A percentile compares a stretch with the other conserved stretches of the same genome.
Conservation (phyloP, 371 early-diverging fungal species). For the Blastocladiella emersonii region DNA sequence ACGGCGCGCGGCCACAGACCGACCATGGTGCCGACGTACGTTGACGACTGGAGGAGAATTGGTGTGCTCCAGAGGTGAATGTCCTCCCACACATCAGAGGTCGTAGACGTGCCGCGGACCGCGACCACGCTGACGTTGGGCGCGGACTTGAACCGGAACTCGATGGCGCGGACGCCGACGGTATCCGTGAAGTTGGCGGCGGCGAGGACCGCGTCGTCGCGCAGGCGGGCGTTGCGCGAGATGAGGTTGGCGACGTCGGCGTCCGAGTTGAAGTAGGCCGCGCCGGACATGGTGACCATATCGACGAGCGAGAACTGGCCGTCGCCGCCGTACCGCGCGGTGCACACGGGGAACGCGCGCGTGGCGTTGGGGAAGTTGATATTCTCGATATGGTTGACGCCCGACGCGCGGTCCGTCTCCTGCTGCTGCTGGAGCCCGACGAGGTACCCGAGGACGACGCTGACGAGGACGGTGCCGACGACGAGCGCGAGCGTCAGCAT, state of each 20-base stretch:
- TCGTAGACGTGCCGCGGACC: conserved; percentile 9
- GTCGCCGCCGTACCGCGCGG: background rate
- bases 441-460: background rate
- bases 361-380: background rate
- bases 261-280: background rate
- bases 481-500: background rate
- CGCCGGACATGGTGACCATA: background rate
- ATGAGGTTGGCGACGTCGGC: background rate
- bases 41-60: conserved; percentile 8
- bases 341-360: background rate
- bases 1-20: conserved; percentile 12
- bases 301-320: background rate
- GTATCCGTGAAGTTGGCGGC: too few relatives aligned
- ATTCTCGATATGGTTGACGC: too few relatives aligned
- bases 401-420: background rate
- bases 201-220: background rate
- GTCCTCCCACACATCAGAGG: conserved; percentile 15
- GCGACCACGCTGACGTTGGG: conserved; percentile 5
- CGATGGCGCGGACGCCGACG: background rate
- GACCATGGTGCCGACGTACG: conserved; percentile 11
- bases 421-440: background rate
- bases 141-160: background rate
- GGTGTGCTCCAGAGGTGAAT: conserved; percentile 11
- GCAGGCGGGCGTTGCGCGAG: background rate
- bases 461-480: background rate